Conservation (phyloP, 805 yeast genomes). For the Saturnispora hagleri region DNA sequence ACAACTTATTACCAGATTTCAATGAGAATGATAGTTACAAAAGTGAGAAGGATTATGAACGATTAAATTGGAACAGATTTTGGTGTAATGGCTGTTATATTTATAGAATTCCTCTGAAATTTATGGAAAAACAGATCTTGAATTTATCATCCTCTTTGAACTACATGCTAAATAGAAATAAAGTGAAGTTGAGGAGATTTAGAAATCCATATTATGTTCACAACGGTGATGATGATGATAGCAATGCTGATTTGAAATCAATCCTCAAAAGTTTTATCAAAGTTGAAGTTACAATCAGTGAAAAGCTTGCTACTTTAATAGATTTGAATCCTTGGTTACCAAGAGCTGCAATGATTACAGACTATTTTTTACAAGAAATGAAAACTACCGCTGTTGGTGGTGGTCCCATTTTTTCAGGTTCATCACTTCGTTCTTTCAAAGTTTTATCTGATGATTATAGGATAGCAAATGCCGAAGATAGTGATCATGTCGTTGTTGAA, state of each 20-base stretch:
- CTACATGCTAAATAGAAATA: conserved; percentile 26
- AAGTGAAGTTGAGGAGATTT: conserved; percentile 17
- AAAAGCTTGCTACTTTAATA: conserved; percentile 6
- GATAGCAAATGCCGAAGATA: not conserved
- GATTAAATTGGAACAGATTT: conserved; percentile 31
- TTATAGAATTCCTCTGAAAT: conserved; percentile 31
- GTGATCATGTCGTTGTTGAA: not conserved
- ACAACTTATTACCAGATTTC: conserved; percentile 34
- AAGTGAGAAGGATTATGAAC: conserved; percentile 46
- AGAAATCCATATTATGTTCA: conserved; percentile 8
- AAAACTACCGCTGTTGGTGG: not conserved
- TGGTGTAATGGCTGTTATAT: conserved; percentile 7
- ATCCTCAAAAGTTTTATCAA: conserved; percentile 22
- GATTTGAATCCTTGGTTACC: conserved; percentile 6
- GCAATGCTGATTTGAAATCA: conserved; percentile 16
- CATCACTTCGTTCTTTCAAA: conserved; percentile 1
- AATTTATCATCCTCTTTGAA: conserved; percentile 33
- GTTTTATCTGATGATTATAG: conserved; percentile 1
- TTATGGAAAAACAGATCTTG: conserved; percentile 20
- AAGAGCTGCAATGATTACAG: conserved; percentile 5
- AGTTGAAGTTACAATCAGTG: conserved; percentile 2
- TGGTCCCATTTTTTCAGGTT: not conserved
- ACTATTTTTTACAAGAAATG: not conserved
- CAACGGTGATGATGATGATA: not conserved
- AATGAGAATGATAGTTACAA: conserved; percentile 21